Percentiles rank a stretch among this genome's conserved stretches.
These are phyloP conservation scores for Pythium sukuiense DNA, from an alignment of 352 stramenopile genomes.

Conservation along the genomic window DNA sequence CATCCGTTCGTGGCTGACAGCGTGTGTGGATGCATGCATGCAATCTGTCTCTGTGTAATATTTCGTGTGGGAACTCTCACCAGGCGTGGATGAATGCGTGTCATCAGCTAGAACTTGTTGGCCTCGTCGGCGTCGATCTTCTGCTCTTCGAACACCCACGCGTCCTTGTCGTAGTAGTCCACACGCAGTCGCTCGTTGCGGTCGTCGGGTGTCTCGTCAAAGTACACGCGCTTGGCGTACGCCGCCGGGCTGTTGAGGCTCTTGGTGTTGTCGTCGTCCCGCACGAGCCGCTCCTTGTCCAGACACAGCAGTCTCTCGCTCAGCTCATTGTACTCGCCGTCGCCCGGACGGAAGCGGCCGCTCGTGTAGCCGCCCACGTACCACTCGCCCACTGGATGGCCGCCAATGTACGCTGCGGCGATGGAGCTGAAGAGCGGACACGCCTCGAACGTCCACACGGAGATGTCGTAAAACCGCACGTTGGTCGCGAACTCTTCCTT, in stretches of 20 bases:
- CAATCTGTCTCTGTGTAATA: neutral
- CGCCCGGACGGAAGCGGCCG: neutral
- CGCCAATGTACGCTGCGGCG: conserved; percentile 2
- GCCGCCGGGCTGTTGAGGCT: conserved; percentile 5
- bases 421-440: conserved; percentile 15
- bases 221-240: conserved; percentile 12
- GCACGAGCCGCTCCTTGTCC: conserved; percentile 1
- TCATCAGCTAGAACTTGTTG: conserved; percentile 1
- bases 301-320: neutral
- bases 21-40: neutral
- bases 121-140: neutral
- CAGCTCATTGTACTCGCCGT: neutral
- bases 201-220: neutral
- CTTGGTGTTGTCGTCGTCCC: conserved; percentile 10
- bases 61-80: too few species aligned
- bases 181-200: conserved; percentile 6
- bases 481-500: conserved; percentile 11
- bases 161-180: conserved; percentile 10
- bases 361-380: neutral
- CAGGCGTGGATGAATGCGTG: neutral
- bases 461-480: conserved; percentile 6
- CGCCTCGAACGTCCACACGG: conserved; percentile 13
- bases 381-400: neutral
- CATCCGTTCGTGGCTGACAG: neutral
- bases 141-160: conserved; percentile 1